These are phyloP conservation scores for Scedosporium apiospermum DNA, from an alignment of 2,329 filamentous ascomycete genomes.

Conservation along the genomic window DNA sequence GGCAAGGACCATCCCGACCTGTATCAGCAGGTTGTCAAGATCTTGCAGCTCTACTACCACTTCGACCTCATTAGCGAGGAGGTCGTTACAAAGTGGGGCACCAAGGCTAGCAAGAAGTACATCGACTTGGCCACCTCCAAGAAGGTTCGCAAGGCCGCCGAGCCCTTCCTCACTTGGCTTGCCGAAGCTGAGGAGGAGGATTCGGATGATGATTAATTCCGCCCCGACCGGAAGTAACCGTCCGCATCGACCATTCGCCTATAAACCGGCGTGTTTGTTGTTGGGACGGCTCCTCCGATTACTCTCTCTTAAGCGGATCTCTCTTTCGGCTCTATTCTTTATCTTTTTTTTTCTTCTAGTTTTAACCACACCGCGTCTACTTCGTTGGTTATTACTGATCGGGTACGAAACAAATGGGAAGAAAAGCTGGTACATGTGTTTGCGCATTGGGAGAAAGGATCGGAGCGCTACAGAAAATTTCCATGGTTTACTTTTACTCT, in stretches of 20 bases:
- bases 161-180: slow-evolving; percentile 92
- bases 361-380: neutral
- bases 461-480: neutral
- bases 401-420: too few species aligned
- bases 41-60: slow-evolving; percentile 85
- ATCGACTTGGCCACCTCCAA: slow-evolving; percentile 81
- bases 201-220: slow-evolving; percentile 34
- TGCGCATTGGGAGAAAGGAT: neutral
- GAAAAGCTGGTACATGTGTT: neutral
- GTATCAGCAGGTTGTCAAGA: slow-evolving; percentile 65
- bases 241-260: neutral
- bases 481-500: neutral
- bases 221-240: neutral
- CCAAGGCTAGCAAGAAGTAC: slow-evolving; percentile 97
- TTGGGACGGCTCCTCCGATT: neutral
- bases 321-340: neutral
- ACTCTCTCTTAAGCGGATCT: neutral
- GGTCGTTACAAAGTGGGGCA: slow-evolving; percentile 80
- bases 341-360: neutral
- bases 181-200: slow-evolving; percentile 74
- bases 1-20: slow-evolving; percentile 73
- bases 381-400: neutral
- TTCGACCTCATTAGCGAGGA: slow-evolving; percentile 84
- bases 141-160: slow-evolving; percentile 90
- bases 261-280: neutral